Percentiles rank a stretch among this genome's conserved stretches.
Evolutionary conservation across 305 asterid species (phyloP).

Genomic region (Fraxinus baroniana): DNA sequence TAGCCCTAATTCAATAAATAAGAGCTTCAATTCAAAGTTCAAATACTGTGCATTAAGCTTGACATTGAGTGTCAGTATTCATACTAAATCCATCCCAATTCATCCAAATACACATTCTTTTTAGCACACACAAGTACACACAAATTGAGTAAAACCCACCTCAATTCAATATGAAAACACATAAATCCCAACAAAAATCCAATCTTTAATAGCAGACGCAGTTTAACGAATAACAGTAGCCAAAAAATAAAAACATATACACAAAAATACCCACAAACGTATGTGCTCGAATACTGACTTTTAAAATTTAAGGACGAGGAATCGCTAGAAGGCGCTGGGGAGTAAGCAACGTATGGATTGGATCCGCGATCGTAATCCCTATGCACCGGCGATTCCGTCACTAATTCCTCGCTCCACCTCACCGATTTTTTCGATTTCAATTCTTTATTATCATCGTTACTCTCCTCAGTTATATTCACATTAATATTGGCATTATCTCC

Average conservation of each 20-base stretch:
- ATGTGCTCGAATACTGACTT: too few relatives aligned
- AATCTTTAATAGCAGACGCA: neutral
- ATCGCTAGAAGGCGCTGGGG: conserved; percentile 46
- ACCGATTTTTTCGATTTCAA: conserved; percentile 67
- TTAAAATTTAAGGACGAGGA: conserved; percentile 61
- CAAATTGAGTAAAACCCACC: conserved; percentile 14
- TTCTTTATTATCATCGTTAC: conserved; percentile 20
- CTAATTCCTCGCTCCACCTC: conserved; percentile 75
- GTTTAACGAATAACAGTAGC: neutral
- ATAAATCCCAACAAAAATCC: conserved; percentile 28
- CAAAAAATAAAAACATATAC: neutral
- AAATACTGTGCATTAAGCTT: conserved; percentile 2
- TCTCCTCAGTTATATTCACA: conserved; percentile 35
- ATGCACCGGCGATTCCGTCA: conserved; percentile 51
- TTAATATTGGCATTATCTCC: conserved; percentile 22
- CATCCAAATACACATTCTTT: conserved; percentile 4
- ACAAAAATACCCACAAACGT: too few relatives aligned
- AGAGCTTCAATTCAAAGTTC: neutral
- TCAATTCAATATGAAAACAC: conserved; percentile 24
- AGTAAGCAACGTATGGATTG: conserved; percentile 63
- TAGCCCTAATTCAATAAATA: neutral
- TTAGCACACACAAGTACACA: conserved; percentile 2
- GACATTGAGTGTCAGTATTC: neutral
- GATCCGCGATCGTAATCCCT: conserved; percentile 49
- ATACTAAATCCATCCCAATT: neutral